Evolutionary conservation across 192 early-diverging fungal genomes (phyloP).

Genomic region (Cetraspora pellucida): DNA sequence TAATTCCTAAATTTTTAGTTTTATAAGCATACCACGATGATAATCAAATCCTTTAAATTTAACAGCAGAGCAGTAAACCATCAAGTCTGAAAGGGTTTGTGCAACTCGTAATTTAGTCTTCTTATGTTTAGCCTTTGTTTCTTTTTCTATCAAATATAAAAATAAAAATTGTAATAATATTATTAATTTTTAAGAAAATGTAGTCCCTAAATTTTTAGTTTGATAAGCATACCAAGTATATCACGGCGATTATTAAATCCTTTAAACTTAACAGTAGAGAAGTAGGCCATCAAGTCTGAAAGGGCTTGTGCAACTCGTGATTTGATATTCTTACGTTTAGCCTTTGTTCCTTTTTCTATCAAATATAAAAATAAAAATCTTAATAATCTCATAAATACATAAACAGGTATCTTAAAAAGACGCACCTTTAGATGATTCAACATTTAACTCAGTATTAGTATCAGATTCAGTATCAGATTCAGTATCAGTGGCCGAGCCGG

Average conservation of each 20-base stretch:
- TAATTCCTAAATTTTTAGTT: too few relatives aligned
- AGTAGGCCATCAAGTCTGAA: constrained; percentile 63
- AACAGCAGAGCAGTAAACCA: constrained; percentile 63
- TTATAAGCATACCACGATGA: constrained; percentile 40
- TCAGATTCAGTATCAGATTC: constrained; percentile 36
- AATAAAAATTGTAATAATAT: too few relatives aligned
- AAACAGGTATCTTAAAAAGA: not conserved
- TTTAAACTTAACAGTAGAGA: constrained; percentile 62
- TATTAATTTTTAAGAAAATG: too few relatives aligned
- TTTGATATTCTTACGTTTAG: constrained; percentile 38
- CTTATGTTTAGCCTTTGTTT: constrained; percentile 34
- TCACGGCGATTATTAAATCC: constrained; percentile 54
- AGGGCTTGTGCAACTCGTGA: constrained; percentile 56
- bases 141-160: not conserved
- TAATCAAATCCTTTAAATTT: constrained; percentile 62
- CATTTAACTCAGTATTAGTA: constrained; percentile 46
- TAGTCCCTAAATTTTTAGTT: too few relatives aligned
- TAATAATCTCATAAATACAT: too few relatives aligned
- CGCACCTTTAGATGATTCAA: constrained; percentile 38
- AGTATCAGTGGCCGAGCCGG: not conserved
- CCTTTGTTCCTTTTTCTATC: not conserved
- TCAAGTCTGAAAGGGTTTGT: constrained; percentile 57
- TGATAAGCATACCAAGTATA: constrained; percentile 29
- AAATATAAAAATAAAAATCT: too few relatives aligned
- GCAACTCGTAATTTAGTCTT: constrained; percentile 52